phyloP scores from a whole-genome alignment of 768 basidiomycete genomes.

The Lactifluus echinatus region DNA sequence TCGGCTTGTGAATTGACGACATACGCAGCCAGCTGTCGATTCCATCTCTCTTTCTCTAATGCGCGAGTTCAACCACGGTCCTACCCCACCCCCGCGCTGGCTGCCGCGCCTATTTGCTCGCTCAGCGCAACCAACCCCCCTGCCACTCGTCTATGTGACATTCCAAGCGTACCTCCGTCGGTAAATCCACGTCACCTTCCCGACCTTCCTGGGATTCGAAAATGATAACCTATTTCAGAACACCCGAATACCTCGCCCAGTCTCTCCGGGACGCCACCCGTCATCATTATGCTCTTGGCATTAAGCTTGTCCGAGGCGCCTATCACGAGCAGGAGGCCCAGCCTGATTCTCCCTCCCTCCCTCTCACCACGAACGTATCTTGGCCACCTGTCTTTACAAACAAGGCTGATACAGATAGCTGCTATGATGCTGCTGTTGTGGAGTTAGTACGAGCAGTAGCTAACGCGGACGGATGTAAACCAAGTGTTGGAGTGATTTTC shows the following conservation, averaged over 20 bases:
- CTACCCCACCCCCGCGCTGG: conserved; percentile 16
- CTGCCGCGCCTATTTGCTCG: neutral
- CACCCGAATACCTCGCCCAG: conserved; percentile 56
- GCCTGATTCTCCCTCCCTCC: conserved; percentile 26
- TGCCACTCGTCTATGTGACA: conserved; percentile 72
- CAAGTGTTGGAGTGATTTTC: conserved; percentile 60
- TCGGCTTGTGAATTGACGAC: neutral
- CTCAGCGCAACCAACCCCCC: neutral
- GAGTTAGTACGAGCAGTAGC: conserved; percentile 46
- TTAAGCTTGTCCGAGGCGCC: conserved; percentile 90
- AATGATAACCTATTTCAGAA: conserved; percentile 34
- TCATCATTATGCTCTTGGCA: conserved; percentile 68
- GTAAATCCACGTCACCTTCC: conserved; percentile 27
- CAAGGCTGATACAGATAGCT: conserved; percentile 65
- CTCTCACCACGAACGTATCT: conserved; percentile 47
- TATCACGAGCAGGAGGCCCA: conserved; percentile 74
- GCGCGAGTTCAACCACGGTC: conserved; percentile 58
- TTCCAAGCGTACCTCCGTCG: conserved; percentile 84
- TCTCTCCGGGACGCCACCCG: conserved; percentile 56
- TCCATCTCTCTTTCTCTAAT: conserved; percentile 68
- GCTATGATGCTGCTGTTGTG: conserved; percentile 56
- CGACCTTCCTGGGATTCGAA: neutral
- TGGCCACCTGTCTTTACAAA: conserved; percentile 55
- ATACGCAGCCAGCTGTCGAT: conserved; percentile 68
- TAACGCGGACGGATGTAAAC: conserved; percentile 38